phyloP scores from a whole-genome alignment of 495 filamentous ascomycete species.

The Aspergillus heteromorphus region DNA sequence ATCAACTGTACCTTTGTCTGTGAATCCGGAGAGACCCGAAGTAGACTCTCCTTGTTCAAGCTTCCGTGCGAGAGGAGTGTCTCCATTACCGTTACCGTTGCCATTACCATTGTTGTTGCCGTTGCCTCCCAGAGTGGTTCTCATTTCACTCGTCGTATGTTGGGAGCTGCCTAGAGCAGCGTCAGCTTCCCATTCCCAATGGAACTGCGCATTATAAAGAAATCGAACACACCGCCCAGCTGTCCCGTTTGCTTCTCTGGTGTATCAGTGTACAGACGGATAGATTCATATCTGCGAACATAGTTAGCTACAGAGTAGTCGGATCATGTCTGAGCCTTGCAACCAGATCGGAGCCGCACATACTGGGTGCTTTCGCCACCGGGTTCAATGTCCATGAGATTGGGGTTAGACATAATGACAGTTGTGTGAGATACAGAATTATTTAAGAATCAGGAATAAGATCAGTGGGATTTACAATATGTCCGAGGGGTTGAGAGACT shows the following conservation, averaged over 20 bases:
- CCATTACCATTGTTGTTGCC: not conserved
- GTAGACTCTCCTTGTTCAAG: constrained; percentile 23
- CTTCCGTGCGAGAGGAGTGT: constrained; percentile 25
- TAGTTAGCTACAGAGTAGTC: constrained; percentile 4
- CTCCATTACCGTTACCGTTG: constrained; percentile 13
- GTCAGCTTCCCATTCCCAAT: not conserved
- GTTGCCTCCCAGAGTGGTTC: constrained; percentile 7
- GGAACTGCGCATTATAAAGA: not conserved
- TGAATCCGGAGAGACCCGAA: constrained; percentile 11
- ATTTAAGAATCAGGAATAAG: not conserved
- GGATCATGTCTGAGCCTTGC: not conserved
- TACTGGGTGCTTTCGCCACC: constrained; percentile 63
- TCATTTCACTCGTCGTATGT: constrained; percentile 31
- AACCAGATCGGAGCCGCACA: not conserved
- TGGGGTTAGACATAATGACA: constrained; percentile 27
- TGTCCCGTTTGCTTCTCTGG: constrained; percentile 55
- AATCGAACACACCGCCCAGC: constrained; percentile 43
- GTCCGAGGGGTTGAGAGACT: not conserved
- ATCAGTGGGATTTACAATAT: not conserved
- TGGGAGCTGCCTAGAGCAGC: constrained; percentile 12
- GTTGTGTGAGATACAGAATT: not conserved
- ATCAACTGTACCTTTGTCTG: constrained; percentile 32
- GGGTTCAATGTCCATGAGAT: constrained; percentile 55
- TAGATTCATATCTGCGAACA: constrained; percentile 54
- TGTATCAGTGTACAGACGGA: constrained; percentile 40